Conservation (phyloP, 2,329 filamentous ascomycete genomes). For the Ophiostoma ips region DNA sequence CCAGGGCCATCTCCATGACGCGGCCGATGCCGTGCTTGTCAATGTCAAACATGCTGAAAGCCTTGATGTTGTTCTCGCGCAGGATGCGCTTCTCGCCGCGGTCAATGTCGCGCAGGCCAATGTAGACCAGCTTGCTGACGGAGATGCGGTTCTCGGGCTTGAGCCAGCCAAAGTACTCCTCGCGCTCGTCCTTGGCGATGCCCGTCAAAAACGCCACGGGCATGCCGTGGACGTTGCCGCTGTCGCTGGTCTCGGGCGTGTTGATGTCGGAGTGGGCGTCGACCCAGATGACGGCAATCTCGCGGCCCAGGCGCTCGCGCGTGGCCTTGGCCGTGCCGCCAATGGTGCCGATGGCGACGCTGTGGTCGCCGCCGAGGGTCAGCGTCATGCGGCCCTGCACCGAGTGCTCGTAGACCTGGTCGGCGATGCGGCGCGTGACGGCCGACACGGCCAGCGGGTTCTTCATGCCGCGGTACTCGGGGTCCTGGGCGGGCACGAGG, state of each 20-base stretch:
- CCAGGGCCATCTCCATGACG: conserved; percentile 96
- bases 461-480: conserved; percentile 85
- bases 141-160: conserved; percentile 55
- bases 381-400: conserved; percentile 72
- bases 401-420: conserved; percentile 81
- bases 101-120: conserved; percentile 87
- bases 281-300: conserved; percentile 95
- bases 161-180: conserved; percentile 85
- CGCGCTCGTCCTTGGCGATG: conserved; percentile 59
- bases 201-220: conserved; percentile 85
- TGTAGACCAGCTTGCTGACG: conserved; percentile 85
- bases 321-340: conserved; percentile 76
- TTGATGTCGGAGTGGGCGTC: conserved; percentile 98
- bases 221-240: conserved; percentile 97
- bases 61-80: conserved; percentile 78
- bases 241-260: conserved; percentile 76
- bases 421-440: conserved; percentile 65
- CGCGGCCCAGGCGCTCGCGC: conserved; percentile 59
- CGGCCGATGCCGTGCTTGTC: conserved; percentile 86
- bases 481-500: conserved; percentile 56
- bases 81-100: conserved; percentile 86
- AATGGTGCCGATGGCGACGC: conserved; percentile 87
- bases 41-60: conserved; percentile 97
- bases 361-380: conserved; percentile 91
- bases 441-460: conserved; percentile 75